Conservation (phyloP, 2,329 filamentous ascomycete species). For the Botryotinia calthae region DNA sequence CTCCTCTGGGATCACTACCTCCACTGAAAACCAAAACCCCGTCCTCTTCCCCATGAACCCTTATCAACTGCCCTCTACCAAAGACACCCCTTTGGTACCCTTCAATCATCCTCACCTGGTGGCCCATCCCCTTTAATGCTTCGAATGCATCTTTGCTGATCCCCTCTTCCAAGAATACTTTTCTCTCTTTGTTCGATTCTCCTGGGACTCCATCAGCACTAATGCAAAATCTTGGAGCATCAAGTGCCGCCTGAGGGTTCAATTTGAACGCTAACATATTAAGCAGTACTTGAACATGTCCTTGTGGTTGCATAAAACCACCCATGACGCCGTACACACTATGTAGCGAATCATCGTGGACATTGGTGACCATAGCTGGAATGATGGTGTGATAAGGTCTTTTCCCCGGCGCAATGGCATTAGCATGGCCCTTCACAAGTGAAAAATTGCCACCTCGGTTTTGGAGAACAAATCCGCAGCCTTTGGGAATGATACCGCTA, state of each 20-base stretch:
- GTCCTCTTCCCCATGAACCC: slow-evolving; percentile 60
- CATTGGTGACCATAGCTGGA: slow-evolving; percentile 81
- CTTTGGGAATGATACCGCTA: slow-evolving; percentile 77
- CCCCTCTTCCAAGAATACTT: slow-evolving; percentile 79
- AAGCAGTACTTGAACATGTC: slow-evolving; percentile 87
- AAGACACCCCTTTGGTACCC: slow-evolving; percentile 68
- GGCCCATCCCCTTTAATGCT: slow-evolving; percentile 67
- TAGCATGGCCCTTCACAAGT: slow-evolving; percentile 70
- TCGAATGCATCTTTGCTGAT: slow-evolving; percentile 67
- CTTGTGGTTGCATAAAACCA: slow-evolving; percentile 97
- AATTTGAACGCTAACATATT: slow-evolving; percentile 83
- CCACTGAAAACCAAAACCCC: slow-evolving; percentile 80
- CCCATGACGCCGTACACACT: slow-evolving; percentile 96
- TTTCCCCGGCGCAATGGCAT: slow-evolving; percentile 76
- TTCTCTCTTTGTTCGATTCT: slow-evolving; percentile 51
- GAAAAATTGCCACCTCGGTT: slow-evolving; percentile 89
- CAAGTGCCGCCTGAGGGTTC: slow-evolving; percentile 82
- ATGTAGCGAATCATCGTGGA: slow-evolving; percentile 70
- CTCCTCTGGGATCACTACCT: slow-evolving; percentile 83
- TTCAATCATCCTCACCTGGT: slow-evolving; percentile 66
- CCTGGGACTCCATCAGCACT: slow-evolving; percentile 66
- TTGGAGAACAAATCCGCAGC: slow-evolving; percentile 90
- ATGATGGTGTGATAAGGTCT: slow-evolving; percentile 98
- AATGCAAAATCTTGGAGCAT: slow-evolving; percentile 89
- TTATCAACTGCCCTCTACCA: slow-evolving; percentile 83